These are phyloP conservation scores for Betula pendula DNA, from an alignment of 306 rosid species.

Conservation along the genomic window DNA sequence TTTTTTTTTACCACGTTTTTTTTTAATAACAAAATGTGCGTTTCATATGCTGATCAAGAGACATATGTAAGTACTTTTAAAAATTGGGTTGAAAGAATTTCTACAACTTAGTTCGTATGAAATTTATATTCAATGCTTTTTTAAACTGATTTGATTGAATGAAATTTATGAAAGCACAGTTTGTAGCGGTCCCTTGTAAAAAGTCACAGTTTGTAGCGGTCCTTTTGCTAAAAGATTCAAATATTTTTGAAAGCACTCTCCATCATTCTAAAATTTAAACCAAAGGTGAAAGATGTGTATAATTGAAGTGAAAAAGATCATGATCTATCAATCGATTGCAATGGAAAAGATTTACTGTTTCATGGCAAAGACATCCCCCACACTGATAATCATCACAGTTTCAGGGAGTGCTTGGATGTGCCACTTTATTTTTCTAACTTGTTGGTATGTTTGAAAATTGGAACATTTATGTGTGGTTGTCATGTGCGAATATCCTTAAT, in stretches of 20 bases:
- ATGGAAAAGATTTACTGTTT: constrained; percentile 43
- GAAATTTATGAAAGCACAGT: too few species aligned
- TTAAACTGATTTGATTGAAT: too few species aligned
- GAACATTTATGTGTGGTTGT: constrained; percentile 14
- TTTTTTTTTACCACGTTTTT: too few species aligned
- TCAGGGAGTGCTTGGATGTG: constrained; percentile 36
- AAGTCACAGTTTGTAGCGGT: constrained; percentile 33
- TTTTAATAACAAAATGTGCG: too few species aligned
- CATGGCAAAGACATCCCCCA: constrained; percentile 44
- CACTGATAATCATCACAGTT: constrained; percentile 30
- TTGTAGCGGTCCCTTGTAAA: too few species aligned
- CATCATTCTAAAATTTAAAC: too few species aligned
- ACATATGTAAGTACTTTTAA: too few species aligned
- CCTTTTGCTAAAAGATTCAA: constrained; percentile 38
- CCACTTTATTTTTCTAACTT: background rate
- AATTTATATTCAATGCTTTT: too few species aligned
- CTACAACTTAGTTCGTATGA: too few species aligned
- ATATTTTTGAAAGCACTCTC: too few species aligned
- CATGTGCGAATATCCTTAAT: constrained; percentile 9
- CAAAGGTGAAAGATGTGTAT: constrained; percentile 39
- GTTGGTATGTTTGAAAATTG: constrained; percentile 30
- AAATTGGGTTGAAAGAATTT: too few species aligned
- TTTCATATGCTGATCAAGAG: too few species aligned
- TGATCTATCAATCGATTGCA: constrained; percentile 72
- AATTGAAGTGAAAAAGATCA: constrained; percentile 50